Base-by-base conservation (phyloP, 2,329 filamentous ascomycete species). In the Emmonsiellopsis sp. region DNA sequence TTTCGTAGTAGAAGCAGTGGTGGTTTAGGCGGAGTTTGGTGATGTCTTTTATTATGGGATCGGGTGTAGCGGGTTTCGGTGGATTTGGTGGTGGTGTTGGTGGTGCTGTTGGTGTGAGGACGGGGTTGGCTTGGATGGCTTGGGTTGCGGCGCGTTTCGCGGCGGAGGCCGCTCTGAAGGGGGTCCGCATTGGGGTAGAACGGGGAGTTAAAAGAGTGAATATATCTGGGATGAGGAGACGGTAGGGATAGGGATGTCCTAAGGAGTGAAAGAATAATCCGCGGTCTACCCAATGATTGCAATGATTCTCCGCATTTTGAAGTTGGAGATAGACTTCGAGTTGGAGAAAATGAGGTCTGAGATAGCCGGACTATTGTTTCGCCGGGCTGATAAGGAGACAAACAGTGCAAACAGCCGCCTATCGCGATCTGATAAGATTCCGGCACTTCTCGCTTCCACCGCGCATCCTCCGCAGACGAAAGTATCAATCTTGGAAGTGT, bases 1-100 rank as follows among this genome's bases (percentile, higher is more conserved):
- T 79, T 52, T 80, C 77, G 73, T 76, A 79, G 63, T 80, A 76
- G 58, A 72, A 73, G 52, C 70, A 75, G 53, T 65, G 59, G 34
- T 54, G 30, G 2, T 30, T 13, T 7, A 53, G 20, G n/a, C 20
- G 62, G 58, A 46, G 60, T 61, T 4, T 57, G 41, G 7, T 38
- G 5, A 38, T 6, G 13, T 38, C 35, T 38, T 38, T 38, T 38
- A 7, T 37, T 37, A 6, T 38, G 20, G 2, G 20, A 26, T 26
- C 20, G 20, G 20, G 20, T 26, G 20, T 26, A 26, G 20, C 20
- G 20, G 20, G 20, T 13, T 16, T 20, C 32, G 3, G 45, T 10
- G 4, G 13, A 10, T 34, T 16, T 48, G 32, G 37, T 31, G 15
- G 37, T 15, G 32, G 2, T 20, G 34, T 35, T 48, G 32, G n/a